Conservation (phyloP, 495 filamentous ascomycete species). For the Aspergillus asperescens region DNA sequence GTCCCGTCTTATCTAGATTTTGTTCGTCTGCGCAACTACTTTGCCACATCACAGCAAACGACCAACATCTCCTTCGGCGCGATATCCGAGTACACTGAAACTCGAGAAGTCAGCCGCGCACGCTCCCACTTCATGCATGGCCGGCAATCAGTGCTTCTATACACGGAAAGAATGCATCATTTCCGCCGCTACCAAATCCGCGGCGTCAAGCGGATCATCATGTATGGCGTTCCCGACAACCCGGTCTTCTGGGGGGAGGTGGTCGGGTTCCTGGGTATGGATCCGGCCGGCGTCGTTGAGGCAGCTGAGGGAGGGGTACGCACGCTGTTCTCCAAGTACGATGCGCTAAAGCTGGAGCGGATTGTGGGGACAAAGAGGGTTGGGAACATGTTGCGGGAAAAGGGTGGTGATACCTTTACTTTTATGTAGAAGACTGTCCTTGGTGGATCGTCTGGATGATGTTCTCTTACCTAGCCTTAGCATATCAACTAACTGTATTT, state of each 20-base stretch:
- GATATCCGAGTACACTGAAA: conserved; percentile 80
- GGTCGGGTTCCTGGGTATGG: conserved; percentile 59
- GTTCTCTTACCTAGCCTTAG: background rate
- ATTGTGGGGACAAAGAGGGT: conserved; percentile 76
- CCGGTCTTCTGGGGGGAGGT: conserved; percentile 84
- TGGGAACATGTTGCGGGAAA: conserved; percentile 62
- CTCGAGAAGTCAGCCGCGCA: conserved; percentile 71
- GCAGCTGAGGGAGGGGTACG: conserved; percentile 50
- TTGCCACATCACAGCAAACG: conserved; percentile 65
- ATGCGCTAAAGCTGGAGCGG: conserved; percentile 81
- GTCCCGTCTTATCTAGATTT: conserved; percentile 93
- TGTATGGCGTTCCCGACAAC: conserved; percentile 89
- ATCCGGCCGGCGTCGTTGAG: conserved; percentile 35
- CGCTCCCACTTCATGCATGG: conserved; percentile 82
- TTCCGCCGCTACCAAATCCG: conserved; percentile 77
- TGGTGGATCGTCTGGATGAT: background rate
- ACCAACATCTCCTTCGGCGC: conserved; percentile 70
- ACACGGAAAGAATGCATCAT: conserved; percentile 91
- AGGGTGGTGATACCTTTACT: conserved; percentile 79
- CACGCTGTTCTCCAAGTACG: conserved; percentile 80
- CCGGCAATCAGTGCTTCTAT: conserved; percentile 75
- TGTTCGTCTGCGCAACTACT: conserved; percentile 84
- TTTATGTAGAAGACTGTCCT: conserved; percentile 31
- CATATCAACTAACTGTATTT: background rate
- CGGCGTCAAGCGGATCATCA: conserved; percentile 72